phyloP scores from a whole-genome alignment of 1,139 yeast genomes.

The Eremothecium coryli region DNA sequence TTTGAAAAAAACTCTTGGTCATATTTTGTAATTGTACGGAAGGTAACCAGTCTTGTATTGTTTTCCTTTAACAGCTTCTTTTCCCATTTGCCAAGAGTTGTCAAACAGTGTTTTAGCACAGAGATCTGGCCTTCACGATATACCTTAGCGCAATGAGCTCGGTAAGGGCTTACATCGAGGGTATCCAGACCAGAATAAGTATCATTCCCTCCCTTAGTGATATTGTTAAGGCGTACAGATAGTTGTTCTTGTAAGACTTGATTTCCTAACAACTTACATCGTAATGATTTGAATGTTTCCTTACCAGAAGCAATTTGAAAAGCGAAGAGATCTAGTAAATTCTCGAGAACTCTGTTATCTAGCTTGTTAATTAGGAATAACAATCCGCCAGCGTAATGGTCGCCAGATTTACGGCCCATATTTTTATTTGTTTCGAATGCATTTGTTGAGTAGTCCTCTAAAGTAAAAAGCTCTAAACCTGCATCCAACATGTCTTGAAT shows the following conservation, averaged over 20 bases:
- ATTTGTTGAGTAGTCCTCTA: slow-evolving; percentile 33
- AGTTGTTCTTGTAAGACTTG: slow-evolving; percentile 30
- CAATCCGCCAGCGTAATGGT: slow-evolving; percentile 34
- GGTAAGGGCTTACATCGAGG: slow-evolving; percentile 8
- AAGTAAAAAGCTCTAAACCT: slow-evolving; percentile 41
- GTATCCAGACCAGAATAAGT: neutral
- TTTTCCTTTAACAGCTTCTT: slow-evolving; percentile 16
- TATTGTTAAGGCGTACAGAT: slow-evolving; percentile 14
- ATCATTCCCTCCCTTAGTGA: neutral
- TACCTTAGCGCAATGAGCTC: slow-evolving; percentile 16
- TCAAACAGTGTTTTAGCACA: slow-evolving; percentile 17
- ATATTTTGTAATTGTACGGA: slow-evolving; percentile 20
- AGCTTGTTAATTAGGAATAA: slow-evolving; percentile 36
- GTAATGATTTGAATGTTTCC: slow-evolving; percentile 38
- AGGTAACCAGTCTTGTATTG: slow-evolving; percentile 18
- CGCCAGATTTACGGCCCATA: slow-evolving; percentile 16
- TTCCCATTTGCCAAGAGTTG: slow-evolving; percentile 18
- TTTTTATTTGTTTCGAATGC: slow-evolving; percentile 26
- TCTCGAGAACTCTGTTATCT: slow-evolving; percentile 18
- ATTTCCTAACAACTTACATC: slow-evolving; percentile 53
- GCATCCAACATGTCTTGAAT: slow-evolving; percentile 29
- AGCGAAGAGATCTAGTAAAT: slow-evolving; percentile 44
- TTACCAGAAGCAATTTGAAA: slow-evolving; percentile 38
- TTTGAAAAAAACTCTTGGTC: slow-evolving; percentile 17
- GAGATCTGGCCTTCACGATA: slow-evolving; percentile 21